Percentiles rank a stretch among this genome's conserved stretches.
Conservation (phyloP, 2,329 filamentous ascomycete species). For the Neofusicoccum umdonicola region DNA sequence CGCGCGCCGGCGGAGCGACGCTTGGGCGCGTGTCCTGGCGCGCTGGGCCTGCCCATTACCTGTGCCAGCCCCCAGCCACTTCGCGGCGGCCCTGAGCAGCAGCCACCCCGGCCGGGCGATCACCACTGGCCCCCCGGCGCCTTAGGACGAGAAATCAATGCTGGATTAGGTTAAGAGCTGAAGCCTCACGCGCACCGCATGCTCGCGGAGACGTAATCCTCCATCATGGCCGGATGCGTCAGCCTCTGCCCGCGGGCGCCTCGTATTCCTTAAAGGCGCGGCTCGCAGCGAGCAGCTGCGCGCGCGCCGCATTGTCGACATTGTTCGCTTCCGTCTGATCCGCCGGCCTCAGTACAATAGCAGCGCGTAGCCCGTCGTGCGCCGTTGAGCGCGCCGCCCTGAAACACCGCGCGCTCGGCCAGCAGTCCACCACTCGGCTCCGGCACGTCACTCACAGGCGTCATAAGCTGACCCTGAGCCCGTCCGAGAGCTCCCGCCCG, state of each 20-base stretch:
- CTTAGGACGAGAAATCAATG: background rate
- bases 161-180: slow-evolving; percentile 7
- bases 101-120: slow-evolving; percentile 7
- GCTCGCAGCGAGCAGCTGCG: background rate
- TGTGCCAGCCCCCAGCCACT: background rate
- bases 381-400: slow-evolving; percentile 6
- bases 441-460: slow-evolving; percentile 1
- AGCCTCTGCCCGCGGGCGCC: background rate
- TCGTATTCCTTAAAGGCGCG: slow-evolving; percentile 13
- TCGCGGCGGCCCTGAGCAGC: slow-evolving; percentile 1
- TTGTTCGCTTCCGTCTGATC: slow-evolving; percentile 7
- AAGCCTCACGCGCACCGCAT: slow-evolving; percentile 15
- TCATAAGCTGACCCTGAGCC: slow-evolving; percentile 13
- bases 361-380: background rate
- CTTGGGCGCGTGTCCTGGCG: background rate
- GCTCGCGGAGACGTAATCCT: slow-evolving; percentile 16
- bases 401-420: slow-evolving; percentile 6
- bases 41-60: background rate
- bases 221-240: slow-evolving; percentile 16
- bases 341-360: background rate
- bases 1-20: background rate
- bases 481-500: background rate
- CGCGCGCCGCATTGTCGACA: background rate
- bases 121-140: background rate
- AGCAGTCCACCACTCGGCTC: slow-evolving; percentile 3